Base-by-base conservation (phyloP, 1,284 basidiomycete species). In the Ustilago tritici region DNA sequence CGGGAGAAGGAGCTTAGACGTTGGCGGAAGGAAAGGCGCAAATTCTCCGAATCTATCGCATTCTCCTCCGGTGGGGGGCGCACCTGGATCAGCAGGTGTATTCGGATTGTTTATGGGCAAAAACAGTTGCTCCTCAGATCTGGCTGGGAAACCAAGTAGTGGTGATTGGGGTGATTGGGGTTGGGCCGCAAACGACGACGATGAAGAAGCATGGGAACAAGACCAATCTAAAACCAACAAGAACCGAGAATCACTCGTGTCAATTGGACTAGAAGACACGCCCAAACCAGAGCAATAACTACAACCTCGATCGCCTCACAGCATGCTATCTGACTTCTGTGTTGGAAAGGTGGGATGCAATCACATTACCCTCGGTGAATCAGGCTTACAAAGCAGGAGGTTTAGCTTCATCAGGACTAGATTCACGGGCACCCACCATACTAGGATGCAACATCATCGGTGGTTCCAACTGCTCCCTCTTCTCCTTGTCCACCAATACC, bases 401-500 rank as follows among this genome's bases (percentile, higher is more conserved):
- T 31, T 50, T n/a, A 23, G 58, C 56, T 23, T 65, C 38, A 36
- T 71, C 69, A 0, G 69, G 63, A 14, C 35, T 49, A 41, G 49
- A 55, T 10, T 58, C 14, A 0, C 14, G 0, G 15, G 31, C n/a
- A 34, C 15, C 34, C n/a, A 31, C 10, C 11, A 17, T 2, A 28
- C 35, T 8, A 7, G 59, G 40, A 11, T 67, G 66, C 2, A 85
- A 70, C n/a, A 92, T 87, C 92, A 95, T 93, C 0, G 92, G 92
- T 0, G 82, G 89, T 10, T 88, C 88, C 9, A 95, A 90, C 79
- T 93, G 90, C 19, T 89, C 88, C 6, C 92, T 88, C 86, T 91
- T 93, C 41, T 89, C 89, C 41, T 88, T 82, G 4, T 93, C 93
- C 57, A 89, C 90, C 1, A 93, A 88, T 31, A 90, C 82, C 80